These are phyloP conservation scores for Collybiopsis luxurians DNA, from an alignment of 768 basidiomycete species.

Conservation along the genomic window DNA sequence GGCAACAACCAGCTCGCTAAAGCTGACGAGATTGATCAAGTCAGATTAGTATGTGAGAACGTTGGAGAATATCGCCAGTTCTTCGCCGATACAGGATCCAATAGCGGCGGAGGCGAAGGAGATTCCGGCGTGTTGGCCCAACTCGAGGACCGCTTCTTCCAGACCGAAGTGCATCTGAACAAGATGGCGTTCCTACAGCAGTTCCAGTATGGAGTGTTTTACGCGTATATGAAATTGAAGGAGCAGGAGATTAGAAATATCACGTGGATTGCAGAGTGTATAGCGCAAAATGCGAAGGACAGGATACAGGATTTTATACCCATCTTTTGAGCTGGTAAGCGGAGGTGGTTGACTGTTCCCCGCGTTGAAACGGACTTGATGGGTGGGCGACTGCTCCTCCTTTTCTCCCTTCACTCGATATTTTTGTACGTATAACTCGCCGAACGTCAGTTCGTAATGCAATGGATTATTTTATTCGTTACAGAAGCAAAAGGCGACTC, in stretches of 20 bases:
- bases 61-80: conserved; percentile 89
- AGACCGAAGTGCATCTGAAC: conserved; percentile 89
- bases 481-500: too few relatives aligned
- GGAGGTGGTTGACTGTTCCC: too few relatives aligned
- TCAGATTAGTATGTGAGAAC: conserved; percentile 81
- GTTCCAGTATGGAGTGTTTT: conserved; percentile 94
- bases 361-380: too few relatives aligned
- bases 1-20: conserved; percentile 93
- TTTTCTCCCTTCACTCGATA: too few relatives aligned
- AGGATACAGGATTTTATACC: conserved; percentile 95
- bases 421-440: too few relatives aligned
- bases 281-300: conserved; percentile 94
- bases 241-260: conserved; percentile 88
- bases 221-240: conserved; percentile 88
- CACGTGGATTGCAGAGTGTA: conserved; percentile 97
- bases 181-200: conserved; percentile 94
- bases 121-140: conserved; percentile 53
- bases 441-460: too few relatives aligned
- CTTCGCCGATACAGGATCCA: conserved; percentile 59
- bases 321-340: conserved; percentile 51
- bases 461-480: too few relatives aligned
- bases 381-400: too few relatives aligned
- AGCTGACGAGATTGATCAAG: conserved; percentile 94
- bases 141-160: conserved; percentile 94
- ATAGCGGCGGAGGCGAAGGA: conserved; percentile 31